A percentile compares a stretch with the other conserved stretches of the same genome.
phyloP scores from a whole-genome alignment of 1,284 basidiomycete species.

The Phellinidium pouzarii region DNA sequence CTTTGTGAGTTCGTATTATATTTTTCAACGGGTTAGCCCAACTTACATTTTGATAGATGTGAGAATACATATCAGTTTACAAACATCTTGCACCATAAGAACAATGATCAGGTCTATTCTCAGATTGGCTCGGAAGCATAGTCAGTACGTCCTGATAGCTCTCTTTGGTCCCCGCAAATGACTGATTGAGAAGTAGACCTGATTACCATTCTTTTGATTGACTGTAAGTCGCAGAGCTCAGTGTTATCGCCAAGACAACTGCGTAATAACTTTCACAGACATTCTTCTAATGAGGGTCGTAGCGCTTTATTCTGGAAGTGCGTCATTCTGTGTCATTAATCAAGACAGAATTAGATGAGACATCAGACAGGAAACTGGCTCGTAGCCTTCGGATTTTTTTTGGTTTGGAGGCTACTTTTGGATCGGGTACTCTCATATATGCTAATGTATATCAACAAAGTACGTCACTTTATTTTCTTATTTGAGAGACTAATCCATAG shows the following conservation, averaged over 20 bases:
- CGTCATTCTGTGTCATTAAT: neutral
- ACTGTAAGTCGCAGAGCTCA: slow-evolving; percentile 1
- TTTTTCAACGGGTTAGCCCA: too few species aligned
- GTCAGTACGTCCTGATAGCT: neutral
- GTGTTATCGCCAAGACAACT: neutral
- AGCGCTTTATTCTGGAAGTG: neutral
- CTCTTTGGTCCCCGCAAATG: neutral
- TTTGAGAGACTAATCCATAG: too few species aligned
- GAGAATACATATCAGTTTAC: too few species aligned
- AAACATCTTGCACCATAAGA: too few species aligned
- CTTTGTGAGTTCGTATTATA: too few species aligned
- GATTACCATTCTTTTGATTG: slow-evolving; percentile 8
- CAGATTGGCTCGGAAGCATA: neutral
- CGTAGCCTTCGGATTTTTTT: neutral
- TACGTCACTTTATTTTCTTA: neutral
- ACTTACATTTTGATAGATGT: too few species aligned
- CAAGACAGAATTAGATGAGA: neutral
- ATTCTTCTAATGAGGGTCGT: slow-evolving; percentile 6
- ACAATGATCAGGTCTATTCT: neutral
- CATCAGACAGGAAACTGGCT: neutral
- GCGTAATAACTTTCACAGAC: neutral
- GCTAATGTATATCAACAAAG: slow-evolving; percentile 1
- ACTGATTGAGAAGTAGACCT: neutral
- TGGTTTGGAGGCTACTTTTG: neutral
- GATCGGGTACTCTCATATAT: slow-evolving; percentile 3